Evolutionary conservation across 495 filamentous ascomycete species (phyloP), one percentile per base, ranked within the genome.

Genomic region (Margaritispora aquatica): DNA sequence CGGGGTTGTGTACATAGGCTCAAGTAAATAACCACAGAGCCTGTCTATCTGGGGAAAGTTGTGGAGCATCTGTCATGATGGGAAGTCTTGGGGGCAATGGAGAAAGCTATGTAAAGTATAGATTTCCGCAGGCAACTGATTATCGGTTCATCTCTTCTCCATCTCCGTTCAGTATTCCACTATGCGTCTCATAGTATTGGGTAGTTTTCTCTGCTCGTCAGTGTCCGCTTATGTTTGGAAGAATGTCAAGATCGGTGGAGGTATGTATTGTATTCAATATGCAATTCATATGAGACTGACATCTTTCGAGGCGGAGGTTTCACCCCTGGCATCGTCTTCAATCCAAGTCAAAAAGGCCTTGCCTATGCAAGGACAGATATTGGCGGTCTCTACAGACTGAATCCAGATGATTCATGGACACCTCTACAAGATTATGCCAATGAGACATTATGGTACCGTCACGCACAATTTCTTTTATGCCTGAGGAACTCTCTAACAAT

Each of bases 291-390:
- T n/a, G 57, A 54, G 60, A 36, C 26, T 0, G 59, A 36, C 57
- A 51, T 59, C 24, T 26, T n/a, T 54, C 55, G 23, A 51, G 61
- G 61, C n/a, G 83, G 82, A 38, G 83, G 83, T 21, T 86, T 85
- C 62, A 73, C 80, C 13, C 77, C 80, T 11, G 74, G 82, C 20
- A 78, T 86, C 44, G 72, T 84, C 15, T 84, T 83, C 64, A 80
- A 84, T 56, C 82, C 81, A 9, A 79, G 71, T 22, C 69, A 67
- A 11, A 79, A 79, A 57, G 80, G 81, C 8, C 68, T 86, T 17
- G 81, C 80, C 0, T 86, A 86, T 63, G 79, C 80, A 31, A 73
- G 84, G 23, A 83, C 82, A 2, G 84, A 87, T 60, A 86, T 87
- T 63, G 83, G 84, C 8, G 82, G 84, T 22, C 70, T 80, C 19